phyloP scores from a whole-genome alignment of 2,329 filamentous ascomycete species.

The Aspergillus terreus region DNA sequence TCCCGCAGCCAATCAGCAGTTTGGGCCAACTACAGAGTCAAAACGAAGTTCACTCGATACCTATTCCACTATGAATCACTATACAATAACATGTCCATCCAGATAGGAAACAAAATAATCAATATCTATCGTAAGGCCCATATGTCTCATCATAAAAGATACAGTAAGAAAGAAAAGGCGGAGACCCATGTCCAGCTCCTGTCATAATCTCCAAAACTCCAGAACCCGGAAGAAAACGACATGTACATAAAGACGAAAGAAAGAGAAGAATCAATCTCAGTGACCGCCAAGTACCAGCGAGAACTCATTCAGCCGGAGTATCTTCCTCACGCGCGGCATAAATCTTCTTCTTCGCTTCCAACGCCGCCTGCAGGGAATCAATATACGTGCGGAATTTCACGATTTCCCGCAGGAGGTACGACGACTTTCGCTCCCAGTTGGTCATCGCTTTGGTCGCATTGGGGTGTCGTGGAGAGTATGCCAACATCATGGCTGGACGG shows the following conservation, averaged over 20 bases:
- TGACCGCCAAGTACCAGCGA: too few relatives aligned
- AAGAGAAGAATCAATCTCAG: background rate
- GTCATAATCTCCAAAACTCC: background rate
- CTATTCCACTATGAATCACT: too few relatives aligned
- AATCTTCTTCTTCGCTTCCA: slow-evolving; percentile 66
- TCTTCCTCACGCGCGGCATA: slow-evolving; percentile 41
- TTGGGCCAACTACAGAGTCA: too few relatives aligned
- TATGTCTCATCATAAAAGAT: background rate
- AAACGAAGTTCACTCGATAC: too few relatives aligned
- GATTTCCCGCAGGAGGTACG: slow-evolving; percentile 86
- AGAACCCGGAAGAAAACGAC: background rate
- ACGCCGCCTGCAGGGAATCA: slow-evolving; percentile 72
- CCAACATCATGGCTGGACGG: slow-evolving; percentile 79
- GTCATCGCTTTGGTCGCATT: slow-evolving; percentile 83
- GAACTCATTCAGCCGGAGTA: background rate
- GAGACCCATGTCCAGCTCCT: background rate
- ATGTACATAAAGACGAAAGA: background rate
- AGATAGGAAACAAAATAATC: background rate
- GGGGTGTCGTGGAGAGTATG: slow-evolving; percentile 78
- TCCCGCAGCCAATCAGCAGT: too few relatives aligned
- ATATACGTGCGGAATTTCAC: slow-evolving; percentile 97
- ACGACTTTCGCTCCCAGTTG: slow-evolving; percentile 96
- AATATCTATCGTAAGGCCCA: background rate
- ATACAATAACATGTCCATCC: background rate
- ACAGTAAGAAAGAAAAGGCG: background rate